A percentile compares a stretch with the other conserved stretches of the same genome.
phyloP scores from a whole-genome alignment of 108 stramenopile genomes.

The Skeletonema menzelii region DNA sequence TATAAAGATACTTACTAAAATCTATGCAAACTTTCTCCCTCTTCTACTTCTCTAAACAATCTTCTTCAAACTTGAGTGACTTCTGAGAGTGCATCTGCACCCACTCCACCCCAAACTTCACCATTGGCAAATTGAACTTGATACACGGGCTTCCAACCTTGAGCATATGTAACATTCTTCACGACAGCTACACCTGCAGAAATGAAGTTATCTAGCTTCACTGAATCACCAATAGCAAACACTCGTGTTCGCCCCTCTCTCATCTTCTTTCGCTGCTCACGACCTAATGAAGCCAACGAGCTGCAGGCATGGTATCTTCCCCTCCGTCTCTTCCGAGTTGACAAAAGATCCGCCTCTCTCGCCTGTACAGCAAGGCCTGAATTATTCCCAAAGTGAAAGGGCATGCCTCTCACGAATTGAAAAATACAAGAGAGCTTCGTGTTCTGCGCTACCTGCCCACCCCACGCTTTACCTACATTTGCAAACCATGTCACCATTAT shows the following conservation, averaged over 20 bases:
- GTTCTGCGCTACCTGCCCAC: too few species aligned
- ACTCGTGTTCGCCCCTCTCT: neutral
- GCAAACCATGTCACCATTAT: neutral
- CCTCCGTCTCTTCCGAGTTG: neutral
- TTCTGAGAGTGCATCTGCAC: neutral
- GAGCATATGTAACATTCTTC: neutral
- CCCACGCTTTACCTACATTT: neutral
- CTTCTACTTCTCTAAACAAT: neutral
- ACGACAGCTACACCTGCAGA: neutral
- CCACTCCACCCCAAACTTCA: neutral
- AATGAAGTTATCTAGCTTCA: neutral
- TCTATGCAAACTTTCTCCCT: neutral
- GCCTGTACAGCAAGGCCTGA: neutral
- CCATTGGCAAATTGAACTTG: neutral
- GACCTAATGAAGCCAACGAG: neutral
- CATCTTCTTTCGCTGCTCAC: neutral
- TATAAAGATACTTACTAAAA: neutral
- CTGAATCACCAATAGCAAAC: neutral
- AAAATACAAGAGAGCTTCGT: neutral
- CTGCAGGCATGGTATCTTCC: neutral
- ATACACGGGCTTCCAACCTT: neutral
- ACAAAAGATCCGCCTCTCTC: neutral
- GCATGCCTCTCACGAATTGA: conserved; percentile 1
- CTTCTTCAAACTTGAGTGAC: neutral
- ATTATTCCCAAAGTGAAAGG: neutral